phyloP scores from a whole-genome alignment of 148 eudicot species.

The Cornus suecica region DNA sequence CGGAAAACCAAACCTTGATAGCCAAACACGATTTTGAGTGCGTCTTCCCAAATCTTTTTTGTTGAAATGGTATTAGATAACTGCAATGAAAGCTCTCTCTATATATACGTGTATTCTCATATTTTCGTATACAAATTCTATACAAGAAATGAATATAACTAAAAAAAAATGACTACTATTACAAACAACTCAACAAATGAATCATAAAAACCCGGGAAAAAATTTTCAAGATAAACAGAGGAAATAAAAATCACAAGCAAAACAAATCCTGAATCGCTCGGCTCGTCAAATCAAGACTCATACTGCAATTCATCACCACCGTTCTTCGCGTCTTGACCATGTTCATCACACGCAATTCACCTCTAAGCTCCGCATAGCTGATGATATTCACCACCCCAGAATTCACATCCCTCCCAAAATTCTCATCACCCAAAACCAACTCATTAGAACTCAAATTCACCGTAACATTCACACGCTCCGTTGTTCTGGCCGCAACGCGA shows the following conservation, averaged over 20 bases:
- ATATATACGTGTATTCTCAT: no score
- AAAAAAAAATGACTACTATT: no score
- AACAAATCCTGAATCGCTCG: slow-evolving; percentile 23
- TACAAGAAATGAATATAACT: no score
- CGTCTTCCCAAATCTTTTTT: no score
- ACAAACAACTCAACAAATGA: neutral
- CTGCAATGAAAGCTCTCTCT: no score
- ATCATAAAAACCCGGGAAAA: neutral
- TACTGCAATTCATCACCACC: slow-evolving; percentile 35
- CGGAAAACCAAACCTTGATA: no score
- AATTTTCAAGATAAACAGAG: no score
- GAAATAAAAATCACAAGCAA: slow-evolving; percentile 16
- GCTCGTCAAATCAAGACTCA: slow-evolving; percentile 30
- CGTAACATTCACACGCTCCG: neutral
- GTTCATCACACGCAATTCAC: slow-evolving; percentile 30
- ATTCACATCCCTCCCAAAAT: slow-evolving; percentile 22
- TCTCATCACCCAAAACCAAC: neutral
- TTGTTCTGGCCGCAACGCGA: neutral
- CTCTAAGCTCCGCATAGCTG: slow-evolving; percentile 20
- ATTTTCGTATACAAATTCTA: neutral
- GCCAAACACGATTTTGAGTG: no score
- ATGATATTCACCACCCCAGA: slow-evolving; percentile 29
- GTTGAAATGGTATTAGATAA: no score
- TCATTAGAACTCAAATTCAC: slow-evolving; percentile 16
- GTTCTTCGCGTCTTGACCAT: slow-evolving; percentile 8